Conservation (phyloP, 164 flowering plant genomes). For the Stephania yunnanensis region DNA sequence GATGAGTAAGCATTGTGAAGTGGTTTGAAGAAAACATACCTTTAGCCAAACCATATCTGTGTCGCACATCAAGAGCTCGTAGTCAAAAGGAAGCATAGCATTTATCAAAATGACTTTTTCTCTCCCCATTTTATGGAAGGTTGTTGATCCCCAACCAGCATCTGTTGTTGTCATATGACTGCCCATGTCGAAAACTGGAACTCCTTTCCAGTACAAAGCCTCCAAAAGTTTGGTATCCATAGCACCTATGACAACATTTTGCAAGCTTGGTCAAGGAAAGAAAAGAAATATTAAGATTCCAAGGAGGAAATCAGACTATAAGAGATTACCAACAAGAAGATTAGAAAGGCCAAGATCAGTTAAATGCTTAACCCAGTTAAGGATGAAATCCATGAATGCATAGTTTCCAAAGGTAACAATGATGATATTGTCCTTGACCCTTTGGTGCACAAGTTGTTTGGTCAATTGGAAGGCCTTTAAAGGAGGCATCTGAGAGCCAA, state of each 20-base stretch:
- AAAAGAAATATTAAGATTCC: not conserved
- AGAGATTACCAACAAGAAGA: conserved; percentile 80
- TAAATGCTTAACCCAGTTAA: conserved; percentile 90
- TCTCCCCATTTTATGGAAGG: conserved; percentile 98
- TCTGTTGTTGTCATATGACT: conserved; percentile 91
- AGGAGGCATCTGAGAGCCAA: conserved; percentile 65
- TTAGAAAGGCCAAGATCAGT: conserved; percentile 73
- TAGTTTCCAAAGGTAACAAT: conserved; percentile 93
- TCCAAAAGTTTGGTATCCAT: conserved; percentile 87
- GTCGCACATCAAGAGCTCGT: conserved; percentile 92
- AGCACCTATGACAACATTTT: conserved; percentile 54
- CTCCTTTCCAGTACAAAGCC: conserved; percentile 91
- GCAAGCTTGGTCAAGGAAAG: not conserved
- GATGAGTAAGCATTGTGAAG: not conserved
- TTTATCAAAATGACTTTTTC: conserved; percentile 87
- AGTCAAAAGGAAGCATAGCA: conserved; percentile 78
- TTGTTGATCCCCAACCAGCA: conserved; percentile 96
- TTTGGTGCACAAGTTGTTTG: conserved; percentile 53
- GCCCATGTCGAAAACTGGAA: conserved; percentile 96
- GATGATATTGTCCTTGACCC: conserved; percentile 69
- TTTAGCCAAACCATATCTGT: conserved; percentile 99
- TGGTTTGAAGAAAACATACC: conserved; percentile 39
- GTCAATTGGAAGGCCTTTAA: conserved; percentile 51
- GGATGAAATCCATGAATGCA: conserved; percentile 94
- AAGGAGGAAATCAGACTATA: conserved; percentile 5